Conservation (phyloP, 768 basidiomycete genomes). For the Coprinopsis cinerea region DNA sequence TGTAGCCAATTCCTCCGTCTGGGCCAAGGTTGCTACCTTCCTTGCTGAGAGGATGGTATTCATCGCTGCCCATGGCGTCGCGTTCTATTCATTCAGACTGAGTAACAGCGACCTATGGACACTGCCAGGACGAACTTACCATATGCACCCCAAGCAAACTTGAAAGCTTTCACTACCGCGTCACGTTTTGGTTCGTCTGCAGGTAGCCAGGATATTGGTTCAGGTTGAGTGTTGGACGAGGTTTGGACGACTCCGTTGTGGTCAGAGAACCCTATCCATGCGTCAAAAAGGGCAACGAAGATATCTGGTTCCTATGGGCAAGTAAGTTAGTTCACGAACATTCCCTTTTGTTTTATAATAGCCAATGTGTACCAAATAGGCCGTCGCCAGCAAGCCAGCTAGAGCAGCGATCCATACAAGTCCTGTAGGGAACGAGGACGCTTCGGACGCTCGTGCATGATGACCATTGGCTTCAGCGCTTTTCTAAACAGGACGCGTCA, state of each 20-base stretch:
- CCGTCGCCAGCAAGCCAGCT: neutral
- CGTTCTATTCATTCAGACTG: constrained; percentile 45
- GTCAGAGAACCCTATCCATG: constrained; percentile 10
- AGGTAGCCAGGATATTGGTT: constrained; percentile 1
- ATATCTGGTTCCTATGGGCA: neutral
- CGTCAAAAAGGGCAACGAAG: neutral
- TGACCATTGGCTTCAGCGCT: too few species aligned
- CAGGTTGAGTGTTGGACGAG: neutral
- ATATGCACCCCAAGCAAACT: constrained; percentile 78
- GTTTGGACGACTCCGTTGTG: neutral
- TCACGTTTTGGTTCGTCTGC: constrained; percentile 60
- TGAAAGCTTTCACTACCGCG: constrained; percentile 74
- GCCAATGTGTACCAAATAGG: neutral
- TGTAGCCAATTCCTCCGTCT: constrained; percentile 83
- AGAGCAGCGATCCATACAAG: neutral
- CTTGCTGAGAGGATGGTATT: constrained; percentile 80
- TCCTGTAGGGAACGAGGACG: too few species aligned
- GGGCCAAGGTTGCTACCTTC: constrained; percentile 67
- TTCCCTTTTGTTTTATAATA: too few species aligned
- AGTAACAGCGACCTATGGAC: too few species aligned
- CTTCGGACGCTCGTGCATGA: too few species aligned
- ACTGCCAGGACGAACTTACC: constrained; percentile 38
- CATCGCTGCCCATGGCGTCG: constrained; percentile 90
- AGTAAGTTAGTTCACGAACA: neutral
- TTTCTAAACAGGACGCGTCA: too few species aligned